Evolutionary conservation across 148 eudicot species (phyloP).

Genomic region (Fallopia convolvulus): DNA sequence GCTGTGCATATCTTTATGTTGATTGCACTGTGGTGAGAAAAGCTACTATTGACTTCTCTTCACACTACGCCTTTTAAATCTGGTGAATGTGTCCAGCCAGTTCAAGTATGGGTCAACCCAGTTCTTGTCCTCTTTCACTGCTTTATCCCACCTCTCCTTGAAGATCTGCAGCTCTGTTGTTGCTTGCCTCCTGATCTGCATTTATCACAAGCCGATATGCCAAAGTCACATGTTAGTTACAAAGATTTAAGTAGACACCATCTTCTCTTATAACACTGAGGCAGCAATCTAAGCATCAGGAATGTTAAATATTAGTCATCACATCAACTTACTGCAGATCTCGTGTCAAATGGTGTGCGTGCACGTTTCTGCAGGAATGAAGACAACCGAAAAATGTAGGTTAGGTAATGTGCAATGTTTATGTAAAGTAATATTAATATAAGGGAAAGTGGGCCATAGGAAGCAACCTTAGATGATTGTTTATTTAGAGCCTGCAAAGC

Average conservation of each 20-base stretch:
- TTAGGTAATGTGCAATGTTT: neutral
- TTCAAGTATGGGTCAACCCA: constrained; percentile 54
- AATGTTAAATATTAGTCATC: too few species aligned
- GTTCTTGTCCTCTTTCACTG: constrained; percentile 43
- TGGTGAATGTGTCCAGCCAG: constrained; percentile 19
- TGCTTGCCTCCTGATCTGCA: constrained; percentile 60
- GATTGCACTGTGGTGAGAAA: neutral
- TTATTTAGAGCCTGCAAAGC: neutral
- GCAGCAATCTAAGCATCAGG: too few species aligned
- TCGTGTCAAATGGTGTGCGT: constrained; percentile 25
- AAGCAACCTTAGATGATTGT: neutral
- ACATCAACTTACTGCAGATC: constrained; percentile 36
- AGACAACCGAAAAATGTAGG: neutral
- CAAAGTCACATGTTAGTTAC: neutral
- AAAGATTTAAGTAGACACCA: too few species aligned
- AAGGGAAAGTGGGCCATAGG: neutral
- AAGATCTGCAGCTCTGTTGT: constrained; percentile 47
- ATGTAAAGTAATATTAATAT: neutral
- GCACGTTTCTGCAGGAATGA: neutral
- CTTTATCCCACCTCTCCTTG: constrained; percentile 57
- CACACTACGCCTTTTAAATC: constrained; percentile 10
- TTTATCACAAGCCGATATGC: neutral
- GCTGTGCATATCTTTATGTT: neutral
- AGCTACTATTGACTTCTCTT: neutral
- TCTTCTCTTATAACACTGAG: too few species aligned